Evolutionary conservation across 768 basidiomycete genomes (phyloP), one percentile per base, ranked within the genome.

Genomic region (Leccinum pellstonianum): DNA sequence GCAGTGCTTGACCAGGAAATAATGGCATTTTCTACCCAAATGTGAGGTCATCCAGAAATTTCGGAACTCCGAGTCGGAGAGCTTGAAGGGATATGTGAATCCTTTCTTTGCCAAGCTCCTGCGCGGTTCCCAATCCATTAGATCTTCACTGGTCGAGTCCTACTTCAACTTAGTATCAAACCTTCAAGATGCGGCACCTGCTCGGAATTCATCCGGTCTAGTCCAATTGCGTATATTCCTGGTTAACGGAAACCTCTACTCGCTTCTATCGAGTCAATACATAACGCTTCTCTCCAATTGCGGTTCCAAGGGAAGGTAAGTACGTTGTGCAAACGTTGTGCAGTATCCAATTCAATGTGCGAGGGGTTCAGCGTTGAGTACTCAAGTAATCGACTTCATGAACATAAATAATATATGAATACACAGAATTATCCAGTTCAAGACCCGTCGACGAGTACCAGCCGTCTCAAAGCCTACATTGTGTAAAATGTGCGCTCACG

Each of bases 401-500:
- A 11, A 19, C 19, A 19, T 2, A 46, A 21, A 5, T 11, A 5
- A 21, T 10, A 46, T 15, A 46, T 15, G 38, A 41, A 41, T 46
- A 11, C 43, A 43, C n/a, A 46, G 19, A 46, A 12, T 46, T 12
- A 11, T 21, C 43, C n/a, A 21, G 43, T 21, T 10, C 11, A 21
- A 21, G 48, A 15, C 7, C 21, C 17, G 21, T 48, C 47, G 11
- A 48, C 14, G 12, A 23, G 14, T 14, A 35, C 31, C 7, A 14
- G 35, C 17, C 31, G 27, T 56, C 51, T 29, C 41, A 9, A 14
- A 78, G 65, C 14, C 23, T 50, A 52, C 78, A 79, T 27, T 69
- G 65, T 5, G 57, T 63, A 56, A 72, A 80, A 61, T 80, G 79
- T 3, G 61, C 51, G 9, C 68, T 67, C 6, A 76, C 64, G 8